Evolutionary conservation across 495 filamentous ascomycete species (phyloP).

Genomic region (Penicillium turbatum): DNA sequence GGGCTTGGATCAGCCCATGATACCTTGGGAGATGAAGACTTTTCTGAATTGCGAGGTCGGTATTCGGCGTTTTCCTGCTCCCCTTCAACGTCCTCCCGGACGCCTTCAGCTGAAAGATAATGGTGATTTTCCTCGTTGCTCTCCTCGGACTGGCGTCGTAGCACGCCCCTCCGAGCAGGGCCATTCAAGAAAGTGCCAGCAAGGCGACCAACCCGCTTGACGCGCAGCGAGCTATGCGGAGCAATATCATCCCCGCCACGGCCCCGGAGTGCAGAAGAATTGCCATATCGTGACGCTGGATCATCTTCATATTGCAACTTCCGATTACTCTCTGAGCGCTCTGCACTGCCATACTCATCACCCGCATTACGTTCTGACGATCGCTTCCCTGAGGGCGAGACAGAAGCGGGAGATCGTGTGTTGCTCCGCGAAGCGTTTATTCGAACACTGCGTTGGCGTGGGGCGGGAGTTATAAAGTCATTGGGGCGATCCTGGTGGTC

Average conservation of each 20-base stretch:
- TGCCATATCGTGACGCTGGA: constrained; percentile 43
- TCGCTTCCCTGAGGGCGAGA: constrained; percentile 38
- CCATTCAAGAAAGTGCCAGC: constrained; percentile 71
- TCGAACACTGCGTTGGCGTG: constrained; percentile 59
- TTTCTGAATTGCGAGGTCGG: constrained; percentile 27
- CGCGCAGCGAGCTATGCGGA: constrained; percentile 62
- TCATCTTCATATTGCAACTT: constrained; percentile 40
- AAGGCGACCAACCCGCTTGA: constrained; percentile 68
- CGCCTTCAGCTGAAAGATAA: constrained; percentile 29
- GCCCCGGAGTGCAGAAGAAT: constrained; percentile 48
- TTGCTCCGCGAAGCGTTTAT: constrained; percentile 45
- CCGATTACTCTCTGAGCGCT: constrained; percentile 44
- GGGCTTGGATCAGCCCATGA: constrained; percentile 47
- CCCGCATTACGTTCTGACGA: constrained; percentile 33
- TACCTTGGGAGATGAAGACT: constrained; percentile 39
- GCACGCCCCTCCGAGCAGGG: constrained; percentile 64
- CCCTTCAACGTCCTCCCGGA: constrained; percentile 23
- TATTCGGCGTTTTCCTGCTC: constrained; percentile 29
- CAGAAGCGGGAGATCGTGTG: constrained; percentile 37
- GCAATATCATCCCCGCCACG: constrained; percentile 53
- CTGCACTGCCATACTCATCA: constrained; percentile 38
- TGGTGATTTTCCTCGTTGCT: constrained; percentile 43
- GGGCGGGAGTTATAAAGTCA: constrained; percentile 65
- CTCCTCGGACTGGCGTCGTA: constrained; percentile 70
- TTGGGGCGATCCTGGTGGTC: constrained; percentile 26